Base-by-base conservation (phyloP, 805 yeast species). In the Kuraishia piskuri region DNA sequence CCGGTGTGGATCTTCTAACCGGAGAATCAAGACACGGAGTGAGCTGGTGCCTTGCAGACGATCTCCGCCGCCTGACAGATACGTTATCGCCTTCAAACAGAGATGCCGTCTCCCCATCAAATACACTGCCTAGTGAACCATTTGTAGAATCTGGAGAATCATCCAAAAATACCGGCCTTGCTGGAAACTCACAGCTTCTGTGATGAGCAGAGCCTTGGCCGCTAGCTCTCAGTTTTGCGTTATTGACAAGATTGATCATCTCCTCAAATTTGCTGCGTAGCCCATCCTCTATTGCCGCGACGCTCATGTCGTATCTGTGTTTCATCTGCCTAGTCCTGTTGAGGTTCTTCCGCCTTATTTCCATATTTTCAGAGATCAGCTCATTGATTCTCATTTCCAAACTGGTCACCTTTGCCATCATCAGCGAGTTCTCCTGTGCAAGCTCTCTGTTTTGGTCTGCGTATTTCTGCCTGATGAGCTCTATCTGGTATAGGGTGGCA, bases 341-440 rank as follows among this genome's bases (percentile, higher is more conserved):
- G 74, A 65, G 26, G 62, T 62, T 46, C 62, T 64, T 1, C 75
- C 71, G 54, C 78, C 66, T 36, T 53, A 78, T 60, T 36, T 63
- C 61, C 53, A 76, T 68, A 57, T 81, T 82, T 56, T 81, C 84
- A 54, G 72, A 75, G 14, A 75, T 72, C 58, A 82, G 63, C 20
- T 76, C 79, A 22, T 74, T 69, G 22, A 83, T 63, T 54, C 72
- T 76, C 12, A 67, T 62, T 63, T 84, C 89, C 63, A 86, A 63
- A 25, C 75, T 80, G 3, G 76, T 65, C 23, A 85, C 69, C 57
- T 73, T 78, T 44, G 74, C 63, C 73, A 77, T 70, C 62, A 84
- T 68, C 22, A 72, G 63, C 2, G 85, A 76, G 62, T 82, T 84
- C 50, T 76, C 78, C 56, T 74, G 79, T 0, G 88, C 88, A 24